Evolutionary conservation across 495 filamentous ascomycete species (phyloP).

Genomic region (Penicillium atrosanguineum): DNA sequence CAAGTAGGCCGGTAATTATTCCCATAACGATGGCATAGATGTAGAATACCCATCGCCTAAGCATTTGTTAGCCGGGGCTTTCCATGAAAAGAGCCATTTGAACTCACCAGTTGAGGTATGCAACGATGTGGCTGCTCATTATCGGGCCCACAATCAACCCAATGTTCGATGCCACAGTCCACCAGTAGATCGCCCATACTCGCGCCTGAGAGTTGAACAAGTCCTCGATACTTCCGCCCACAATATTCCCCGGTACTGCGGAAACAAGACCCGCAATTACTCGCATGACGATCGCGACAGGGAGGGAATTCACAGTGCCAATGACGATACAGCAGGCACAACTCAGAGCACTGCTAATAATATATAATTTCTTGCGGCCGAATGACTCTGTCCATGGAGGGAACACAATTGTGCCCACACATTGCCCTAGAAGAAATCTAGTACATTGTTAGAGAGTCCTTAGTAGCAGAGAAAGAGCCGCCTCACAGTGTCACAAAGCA

Average conservation of each 20-base stretch:
- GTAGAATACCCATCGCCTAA: constrained; percentile 47
- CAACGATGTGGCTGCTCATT: constrained; percentile 40
- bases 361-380: constrained; percentile 50
- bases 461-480: neutral
- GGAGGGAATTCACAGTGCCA: constrained; percentile 34
- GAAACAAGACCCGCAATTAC: constrained; percentile 47
- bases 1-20: constrained; percentile 31
- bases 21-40: constrained; percentile 39
- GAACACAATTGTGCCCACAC: constrained; percentile 47
- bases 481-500: constrained; percentile 39
- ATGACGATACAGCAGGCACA: constrained; percentile 43
- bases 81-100: neutral
- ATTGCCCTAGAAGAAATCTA: constrained; percentile 52
- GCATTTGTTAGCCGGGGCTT: neutral
- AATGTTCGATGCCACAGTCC: constrained; percentile 43
- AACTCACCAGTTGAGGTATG: constrained; percentile 32
- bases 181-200: constrained; percentile 49
- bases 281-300: constrained; percentile 41
- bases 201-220: constrained; percentile 47
- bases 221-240: constrained; percentile 51
- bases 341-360: constrained; percentile 43
- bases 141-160: constrained; percentile 47
- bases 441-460: neutral
- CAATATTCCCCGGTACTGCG: constrained; percentile 49
- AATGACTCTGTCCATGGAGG: constrained; percentile 53